phyloP scores from a whole-genome alignment of 805 yeast species.

The Diddensiella santjacobensis region DNA sequence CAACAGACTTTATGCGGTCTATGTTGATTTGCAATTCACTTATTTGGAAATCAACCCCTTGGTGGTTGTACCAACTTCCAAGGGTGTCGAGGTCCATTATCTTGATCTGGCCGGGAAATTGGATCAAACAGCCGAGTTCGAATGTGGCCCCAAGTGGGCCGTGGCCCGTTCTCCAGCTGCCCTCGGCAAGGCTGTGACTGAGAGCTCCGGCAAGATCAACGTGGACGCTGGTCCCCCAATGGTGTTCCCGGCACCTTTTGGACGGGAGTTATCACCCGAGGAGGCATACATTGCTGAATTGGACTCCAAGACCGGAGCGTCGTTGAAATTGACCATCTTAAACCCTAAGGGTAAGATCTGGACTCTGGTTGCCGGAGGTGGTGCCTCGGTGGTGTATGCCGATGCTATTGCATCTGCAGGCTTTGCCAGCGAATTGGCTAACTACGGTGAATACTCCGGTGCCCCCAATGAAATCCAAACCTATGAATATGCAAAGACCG shows the following conservation, averaged over 20 bases:
- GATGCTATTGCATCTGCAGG: constrained; percentile 48
- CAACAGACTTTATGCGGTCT: constrained; percentile 45
- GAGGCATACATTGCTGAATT: constrained; percentile 47
- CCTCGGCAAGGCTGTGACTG: constrained; percentile 33
- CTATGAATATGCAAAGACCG: constrained; percentile 46
- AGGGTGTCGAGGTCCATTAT: constrained; percentile 42
- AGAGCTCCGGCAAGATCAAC: constrained; percentile 24
- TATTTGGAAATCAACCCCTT: constrained; percentile 46
- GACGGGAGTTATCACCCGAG: constrained; percentile 42
- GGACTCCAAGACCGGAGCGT: constrained; percentile 47
- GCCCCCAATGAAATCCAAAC: constrained; percentile 47
- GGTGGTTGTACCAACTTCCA: constrained; percentile 40
- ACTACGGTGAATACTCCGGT: constrained; percentile 48
- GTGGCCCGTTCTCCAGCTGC: constrained; percentile 42
- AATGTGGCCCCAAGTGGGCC: constrained; percentile 49
- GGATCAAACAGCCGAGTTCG: constrained; percentile 47
- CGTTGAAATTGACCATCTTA: constrained; percentile 42
- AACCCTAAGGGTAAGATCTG: constrained; percentile 44
- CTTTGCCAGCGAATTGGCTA: constrained; percentile 42
- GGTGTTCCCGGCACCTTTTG: constrained; percentile 48
- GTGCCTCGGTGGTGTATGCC: constrained; percentile 46
- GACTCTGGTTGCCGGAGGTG: constrained; percentile 49
- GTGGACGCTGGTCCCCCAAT: constrained; percentile 46
- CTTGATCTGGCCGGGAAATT: constrained; percentile 47
- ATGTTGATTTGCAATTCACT: constrained; percentile 45